These are phyloP conservation scores for Rusavskia elegans DNA, from an alignment of 495 filamentous ascomycete genomes.

Conservation along the genomic window DNA sequence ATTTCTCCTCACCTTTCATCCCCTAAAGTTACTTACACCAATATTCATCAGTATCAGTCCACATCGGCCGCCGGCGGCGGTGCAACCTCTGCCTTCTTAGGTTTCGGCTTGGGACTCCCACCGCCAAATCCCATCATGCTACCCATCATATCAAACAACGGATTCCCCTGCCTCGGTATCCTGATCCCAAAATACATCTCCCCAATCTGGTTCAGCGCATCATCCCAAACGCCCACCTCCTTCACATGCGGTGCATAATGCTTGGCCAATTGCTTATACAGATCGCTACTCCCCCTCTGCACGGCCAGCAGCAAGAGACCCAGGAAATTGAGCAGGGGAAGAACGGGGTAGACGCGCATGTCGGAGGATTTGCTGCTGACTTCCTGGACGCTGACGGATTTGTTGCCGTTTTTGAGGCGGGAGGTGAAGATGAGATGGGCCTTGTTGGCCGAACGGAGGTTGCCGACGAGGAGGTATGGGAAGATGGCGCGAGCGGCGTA, in stretches of 20 bases:
- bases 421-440: slow-evolving; percentile 66
- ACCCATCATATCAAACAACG: slow-evolving; percentile 94
- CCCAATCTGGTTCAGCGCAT: slow-evolving; percentile 69
- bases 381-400: slow-evolving; percentile 57
- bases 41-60: slow-evolving; percentile 23
- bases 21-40: background rate
- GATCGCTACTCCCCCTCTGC: slow-evolving; percentile 59
- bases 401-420: slow-evolving; percentile 50
- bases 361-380: slow-evolving; percentile 63
- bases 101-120: slow-evolving; percentile 24
- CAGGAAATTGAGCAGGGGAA: slow-evolving; percentile 89
- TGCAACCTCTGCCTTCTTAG: slow-evolving; percentile 29
- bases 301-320: slow-evolving; percentile 67
- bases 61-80: slow-evolving; percentile 33
- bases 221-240: slow-evolving; percentile 65
- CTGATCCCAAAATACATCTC: slow-evolving; percentile 98
- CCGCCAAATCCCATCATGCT: slow-evolving; percentile 69
- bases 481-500: slow-evolving; percentile 84
- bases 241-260: slow-evolving; percentile 67
- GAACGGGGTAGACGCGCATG: slow-evolving; percentile 60
- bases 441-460: slow-evolving; percentile 74
- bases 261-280: slow-evolving; percentile 67
- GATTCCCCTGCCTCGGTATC: slow-evolving; percentile 73
- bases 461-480: slow-evolving; percentile 80
- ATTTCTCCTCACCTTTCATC: no score